These are phyloP conservation scores for Fusarium avenaceum DNA, from an alignment of 2,329 filamentous ascomycete genomes.

Conservation along the genomic window DNA sequence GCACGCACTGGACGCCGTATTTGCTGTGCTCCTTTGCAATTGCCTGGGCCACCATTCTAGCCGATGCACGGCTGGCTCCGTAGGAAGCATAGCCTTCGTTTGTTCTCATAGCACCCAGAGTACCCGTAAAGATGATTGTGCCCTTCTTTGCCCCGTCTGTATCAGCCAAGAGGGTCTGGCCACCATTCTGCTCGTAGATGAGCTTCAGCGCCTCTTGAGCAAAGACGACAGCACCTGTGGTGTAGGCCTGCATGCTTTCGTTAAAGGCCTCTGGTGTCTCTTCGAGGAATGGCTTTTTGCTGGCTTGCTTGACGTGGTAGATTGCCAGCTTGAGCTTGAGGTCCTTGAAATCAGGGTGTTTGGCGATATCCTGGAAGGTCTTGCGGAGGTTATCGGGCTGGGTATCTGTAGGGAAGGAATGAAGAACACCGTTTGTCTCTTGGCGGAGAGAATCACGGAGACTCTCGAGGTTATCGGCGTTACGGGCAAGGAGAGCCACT, in stretches of 20 bases:
- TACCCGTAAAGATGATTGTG: slow-evolving; percentile 70
- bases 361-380: slow-evolving; percentile 56
- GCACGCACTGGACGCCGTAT: slow-evolving; percentile 70
- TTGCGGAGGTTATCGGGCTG: slow-evolving; percentile 17
- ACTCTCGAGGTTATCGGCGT: slow-evolving; percentile 40
- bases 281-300: slow-evolving; percentile 67
- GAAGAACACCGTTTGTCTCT: slow-evolving; percentile 56
- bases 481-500: slow-evolving; percentile 39
- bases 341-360: slow-evolving; percentile 60
- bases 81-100: slow-evolving; percentile 68
- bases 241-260: slow-evolving; percentile 64
- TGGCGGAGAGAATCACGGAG: slow-evolving; percentile 58
- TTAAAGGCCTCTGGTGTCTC: slow-evolving; percentile 65
- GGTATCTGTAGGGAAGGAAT: slow-evolving; percentile 38
- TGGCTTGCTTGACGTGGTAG: slow-evolving; percentile 68
- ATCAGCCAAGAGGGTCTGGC: slow-evolving; percentile 58
- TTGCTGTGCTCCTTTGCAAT: slow-evolving; percentile 68
- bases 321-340: slow-evolving; percentile 67
- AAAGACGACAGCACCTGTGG: slow-evolving; percentile 69
- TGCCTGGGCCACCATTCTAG: slow-evolving; percentile 68
- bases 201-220: slow-evolving; percentile 65
- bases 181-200: slow-evolving; percentile 66
- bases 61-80: slow-evolving; percentile 65
- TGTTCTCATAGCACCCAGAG: slow-evolving; percentile 65
- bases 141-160: slow-evolving; percentile 65